phyloP scores from a whole-genome alignment of 1,284 basidiomycete genomes.

The Apiotrichum sp. region DNA sequence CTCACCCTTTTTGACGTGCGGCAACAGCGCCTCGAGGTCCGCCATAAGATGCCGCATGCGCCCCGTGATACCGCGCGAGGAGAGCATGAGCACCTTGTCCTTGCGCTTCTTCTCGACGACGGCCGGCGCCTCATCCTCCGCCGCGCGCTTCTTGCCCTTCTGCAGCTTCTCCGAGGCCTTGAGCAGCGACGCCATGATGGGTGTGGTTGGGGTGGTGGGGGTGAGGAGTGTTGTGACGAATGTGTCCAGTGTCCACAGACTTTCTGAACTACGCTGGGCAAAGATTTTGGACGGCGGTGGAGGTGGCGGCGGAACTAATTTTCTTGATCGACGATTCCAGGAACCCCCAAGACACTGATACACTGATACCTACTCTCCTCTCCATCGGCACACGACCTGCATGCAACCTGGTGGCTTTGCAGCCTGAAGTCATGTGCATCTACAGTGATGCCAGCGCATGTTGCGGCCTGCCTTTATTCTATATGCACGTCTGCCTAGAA shows the following conservation, averaged over 20 bases:
- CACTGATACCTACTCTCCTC: no score
- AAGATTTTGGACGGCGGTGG: slow-evolving; percentile 1
- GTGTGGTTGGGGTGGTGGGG: neutral
- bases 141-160: slow-evolving; percentile 19
- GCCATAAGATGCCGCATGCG: slow-evolving; percentile 97
- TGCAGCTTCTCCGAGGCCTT: slow-evolving; percentile 17
- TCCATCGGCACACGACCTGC: no score
- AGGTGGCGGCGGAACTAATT: neutral
- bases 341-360: no score
- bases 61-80: slow-evolving; percentile 89
- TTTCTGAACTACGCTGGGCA: neutral
- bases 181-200: slow-evolving; percentile 16
- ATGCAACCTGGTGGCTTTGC: no score
- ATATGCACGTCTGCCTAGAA: neutral
- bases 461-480: no score
- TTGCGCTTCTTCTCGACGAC: slow-evolving; percentile 46
- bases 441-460: no score
- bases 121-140: slow-evolving; percentile 8
- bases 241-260: neutral
- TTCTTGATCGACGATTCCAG: no score
- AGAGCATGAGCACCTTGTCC: slow-evolving; percentile 75
- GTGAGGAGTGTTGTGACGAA: neutral
- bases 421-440: no score
- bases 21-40: slow-evolving; percentile 82
- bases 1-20: slow-evolving; percentile 94